Evolutionary conservation across 768 basidiomycete species (phyloP), one percentile per base, ranked within the genome.

Genomic region (Lyophyllum atratum): DNA sequence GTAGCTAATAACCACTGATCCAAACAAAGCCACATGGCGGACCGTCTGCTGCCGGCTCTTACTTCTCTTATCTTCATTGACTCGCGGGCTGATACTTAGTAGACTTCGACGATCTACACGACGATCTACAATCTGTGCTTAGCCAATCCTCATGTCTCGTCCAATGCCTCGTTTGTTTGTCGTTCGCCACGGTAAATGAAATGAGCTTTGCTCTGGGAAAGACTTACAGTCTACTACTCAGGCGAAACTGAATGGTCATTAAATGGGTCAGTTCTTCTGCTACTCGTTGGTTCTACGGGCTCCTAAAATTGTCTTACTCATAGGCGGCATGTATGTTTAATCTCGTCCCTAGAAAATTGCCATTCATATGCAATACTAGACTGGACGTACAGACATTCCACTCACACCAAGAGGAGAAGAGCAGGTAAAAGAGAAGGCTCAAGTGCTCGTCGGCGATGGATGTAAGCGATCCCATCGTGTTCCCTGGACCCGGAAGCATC

Each of bases 191-290:
- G 93, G 90, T 86, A 62, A 64, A 19, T 4, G 19, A 34, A 24
- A 43, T 22, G 28, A 40, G 47, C 19, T 19, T 34, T 6, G 2
- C 26, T 6, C 12, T 21, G 28, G 37, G 34, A 29, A 19, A 42
- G 29, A 8, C 34, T 54, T 7, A 57, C 29, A 53, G 25, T 45
- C 47, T 10, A 39, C 31, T 33, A 40, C 52, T 14, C 52, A 93
- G 91, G 93, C 29, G 90, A 97, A 76, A 98, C 95, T 1, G 95
- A 95, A 70, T 98, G 95, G 94, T 92, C 92, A 17, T 66, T 89
- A 43, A 94, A 90, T 64, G 94, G 93, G 85, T 87, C 55, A 70
- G 83, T 72, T 25, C 22, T 33, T 26, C 31, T 28, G 25, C 39
- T 6, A 24, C 31, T 15, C 15, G 10, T 25, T 29, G 15, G 25